Evolutionary conservation across 371 early-diverging fungal species (phyloP), one percentile per base, ranked within the genome.

Genomic region (Mortierella sp.): DNA sequence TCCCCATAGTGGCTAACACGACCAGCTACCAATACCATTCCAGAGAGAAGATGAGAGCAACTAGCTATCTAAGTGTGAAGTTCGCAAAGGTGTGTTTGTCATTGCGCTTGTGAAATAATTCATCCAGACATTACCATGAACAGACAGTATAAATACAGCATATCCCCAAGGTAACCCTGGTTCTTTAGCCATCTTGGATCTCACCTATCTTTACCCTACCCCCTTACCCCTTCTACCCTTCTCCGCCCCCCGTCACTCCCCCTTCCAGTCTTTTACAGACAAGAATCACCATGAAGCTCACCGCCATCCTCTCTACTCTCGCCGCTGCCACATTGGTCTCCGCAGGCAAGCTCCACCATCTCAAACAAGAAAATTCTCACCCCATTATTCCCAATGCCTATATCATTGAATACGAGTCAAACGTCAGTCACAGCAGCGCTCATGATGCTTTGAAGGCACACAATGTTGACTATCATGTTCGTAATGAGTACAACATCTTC

Each of bases 321-420:
- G 73, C 81, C 18, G 81, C 76, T 16, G 81, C 70, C 59, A 72
- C 81, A 5, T 39, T 80, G 43, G 81, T 75, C 59, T 80, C 76
- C 3, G 72, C 81, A 37, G 81, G 76, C 61, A 72, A 66, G 67
- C 69, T 70, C 69, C 69, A 75, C 54, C 8, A 59, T 18, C 43
- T 62, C 45, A 18, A 12, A 14, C 3, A 8, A 22, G n/a, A 9
- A 14, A 32, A 60, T 22, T n/a, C 39, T 26, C 66, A 43, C 26
- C 60, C 71, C 43, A 47, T 62, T 55, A 20, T 72, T 47, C 63
- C 69, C 52, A 68, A 64, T 40, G 76, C 24, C 3, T 75, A 45
- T 70, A 80, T 80, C 16, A 60, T 79, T 28, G 75, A 79, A 62
- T 79, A 74, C 72, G 65, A 79, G 22, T 66, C 64, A 10, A 54